Base-by-base conservation (phyloP, 2,329 filamentous ascomycete genomes). In the Monilinia fructigena region DNA sequence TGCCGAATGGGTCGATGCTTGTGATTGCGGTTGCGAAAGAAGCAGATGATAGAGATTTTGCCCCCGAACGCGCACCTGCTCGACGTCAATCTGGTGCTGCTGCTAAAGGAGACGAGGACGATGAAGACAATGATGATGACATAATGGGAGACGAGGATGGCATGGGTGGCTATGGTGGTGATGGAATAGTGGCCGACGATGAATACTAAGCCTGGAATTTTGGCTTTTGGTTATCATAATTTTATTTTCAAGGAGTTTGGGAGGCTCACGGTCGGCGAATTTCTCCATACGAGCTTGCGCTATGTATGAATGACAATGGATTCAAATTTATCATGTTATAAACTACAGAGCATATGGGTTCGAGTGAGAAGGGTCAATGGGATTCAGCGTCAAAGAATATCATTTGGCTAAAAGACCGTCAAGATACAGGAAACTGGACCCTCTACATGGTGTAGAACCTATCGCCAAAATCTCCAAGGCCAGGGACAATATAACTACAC, bases 1-100 rank as follows among this genome's bases (percentile, higher is more conserved):
- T 76, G 91, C 92, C 45, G 95, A 98, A 78, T 99, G 95, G 95
- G 92, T 99, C 70, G 95, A 99, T 79, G 95, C 95, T n/a, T 91
- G 89, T 76, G 89, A 92, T 75, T 75, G 83, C 86, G 7, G 88
- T 91, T 60, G 88, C 88, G 20, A 88, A 90, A 74, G 82, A 87
- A 68, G 82, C 80, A 23, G 79, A 77, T 18, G 78, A 73, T 23
- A 75, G 74, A 54, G 70, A 72, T 42, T 59, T 66, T 63, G 72
- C 71, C 23, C 70, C 71, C 26, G 63, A 72, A 56, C 69, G 73
- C 31, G 68, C 67, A 14, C 69, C 69, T 35, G 66, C 66, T 23
- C 50, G 67, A 53, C 66, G 69, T 11, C 69, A 70, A 66, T 53
- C 67, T 23, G 67, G 68, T 45, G 70, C 52, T 40, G 62, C 68